Base-by-base conservation (phyloP, 2,329 filamentous ascomycete genomes). In the Pyricularia sp. region DNA sequence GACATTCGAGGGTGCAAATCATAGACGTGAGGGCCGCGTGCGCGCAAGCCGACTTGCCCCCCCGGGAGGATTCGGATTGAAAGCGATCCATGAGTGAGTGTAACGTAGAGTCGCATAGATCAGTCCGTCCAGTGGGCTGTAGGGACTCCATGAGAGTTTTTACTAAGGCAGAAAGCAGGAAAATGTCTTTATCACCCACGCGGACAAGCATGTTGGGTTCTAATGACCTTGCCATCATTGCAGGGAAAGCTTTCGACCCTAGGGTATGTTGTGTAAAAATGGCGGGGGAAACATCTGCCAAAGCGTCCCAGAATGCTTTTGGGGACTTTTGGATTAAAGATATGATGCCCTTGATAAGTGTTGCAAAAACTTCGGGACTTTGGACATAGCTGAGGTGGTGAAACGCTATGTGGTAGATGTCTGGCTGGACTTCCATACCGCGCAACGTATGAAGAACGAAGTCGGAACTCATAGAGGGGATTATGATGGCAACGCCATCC, bases 211-310 rank as follows among this genome's bases (percentile, higher is more conserved):
- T 82, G 33, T 84, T 76, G 67, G 81, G 81, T 26, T 85, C 82
- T 63, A 88, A 80, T 17, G 89, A 89, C 71, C 89, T 86, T 10
- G 81, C 78, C 14, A 94, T 83, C 7, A 92, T 77, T n/a, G 79
- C 79, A 42, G 84, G 84, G 73, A 92, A 88, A 3, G 86, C 83
- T 9, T 89, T 88, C 71, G 91, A 93, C 70, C 86, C 87, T 73
- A 95, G 92, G 63, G 97, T 86, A 71, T 93, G 86, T 76, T 97
- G 93, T n/a, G 93, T 88, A 65, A 98, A 88, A 42, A 90, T 88
- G 61, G 89, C 89, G 3, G 93, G 90, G 0, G 92, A 90, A 67
- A 94, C 92, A 33, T 92, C 87, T 67, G 91, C 90, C 80, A 97
- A 90, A 1, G 93, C 90, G 73, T 93, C 90, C 94, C 94, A 97